A percentile compares a stretch with the other conserved stretches of the same genome.
These are phyloP conservation scores for Trichoderma sp. DNA, from an alignment of 2,329 filamentous ascomycete genomes.

Conservation along the genomic window DNA sequence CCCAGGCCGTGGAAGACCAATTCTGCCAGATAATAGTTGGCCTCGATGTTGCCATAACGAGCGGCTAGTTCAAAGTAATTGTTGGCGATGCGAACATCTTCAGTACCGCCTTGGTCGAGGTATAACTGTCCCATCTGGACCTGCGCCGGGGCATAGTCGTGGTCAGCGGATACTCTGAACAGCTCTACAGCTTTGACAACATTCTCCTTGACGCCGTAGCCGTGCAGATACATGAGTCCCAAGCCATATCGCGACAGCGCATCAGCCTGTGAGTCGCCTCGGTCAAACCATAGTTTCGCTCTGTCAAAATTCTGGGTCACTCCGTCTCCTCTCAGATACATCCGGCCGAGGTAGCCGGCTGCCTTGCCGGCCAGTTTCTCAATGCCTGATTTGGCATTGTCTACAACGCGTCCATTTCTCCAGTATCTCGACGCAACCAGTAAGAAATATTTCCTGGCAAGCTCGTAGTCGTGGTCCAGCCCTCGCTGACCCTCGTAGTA, in stretches of 20 bases:
- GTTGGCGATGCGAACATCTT: conserved; percentile 74
- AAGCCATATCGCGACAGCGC: conserved; percentile 82
- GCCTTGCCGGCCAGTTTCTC: conserved; percentile 82
- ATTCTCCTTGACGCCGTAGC: conserved; percentile 71
- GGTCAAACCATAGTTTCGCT: conserved; percentile 80
- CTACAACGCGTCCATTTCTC: conserved; percentile 70
- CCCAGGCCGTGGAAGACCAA: conserved; percentile 80
- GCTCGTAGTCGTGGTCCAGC: conserved; percentile 69
- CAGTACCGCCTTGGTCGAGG: conserved; percentile 72
- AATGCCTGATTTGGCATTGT: conserved; percentile 67
- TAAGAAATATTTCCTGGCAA: conserved; percentile 79
- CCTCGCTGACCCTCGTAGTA: conserved; percentile 85
- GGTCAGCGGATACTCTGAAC: conserved; percentile 77
- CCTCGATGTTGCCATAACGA: conserved; percentile 80
- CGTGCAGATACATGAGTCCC: conserved; percentile 80
- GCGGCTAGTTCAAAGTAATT: conserved; percentile 88
- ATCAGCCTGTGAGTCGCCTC: conserved; percentile 74
- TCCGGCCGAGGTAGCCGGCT: conserved; percentile 82
- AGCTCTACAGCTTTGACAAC: conserved; percentile 70
- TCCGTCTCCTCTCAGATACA: conserved; percentile 87
- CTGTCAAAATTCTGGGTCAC: conserved; percentile 75
- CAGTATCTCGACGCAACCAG: conserved; percentile 80
- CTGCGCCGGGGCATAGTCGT: conserved; percentile 78
- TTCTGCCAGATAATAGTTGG: conserved; percentile 90
- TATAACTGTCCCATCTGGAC: conserved; percentile 82